Evolutionary conservation across 306 rosid species (phyloP), one percentile per base, ranked within the genome.

Genomic region (Begonia masoniana): DNA sequence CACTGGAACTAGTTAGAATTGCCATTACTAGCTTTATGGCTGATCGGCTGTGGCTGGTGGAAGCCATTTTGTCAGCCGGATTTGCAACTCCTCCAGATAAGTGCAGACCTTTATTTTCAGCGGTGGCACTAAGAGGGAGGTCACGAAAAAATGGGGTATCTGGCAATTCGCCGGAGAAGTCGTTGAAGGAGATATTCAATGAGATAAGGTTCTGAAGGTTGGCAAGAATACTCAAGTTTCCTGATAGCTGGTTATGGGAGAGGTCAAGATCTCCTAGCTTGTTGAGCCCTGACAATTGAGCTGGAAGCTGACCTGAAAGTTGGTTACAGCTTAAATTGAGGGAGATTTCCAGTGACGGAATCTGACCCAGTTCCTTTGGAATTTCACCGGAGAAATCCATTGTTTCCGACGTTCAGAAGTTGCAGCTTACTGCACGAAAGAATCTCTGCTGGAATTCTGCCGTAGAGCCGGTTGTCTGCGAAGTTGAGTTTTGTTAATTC

Each of bases 221-320:
- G 19, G 70, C 87, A 45, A 89, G 81, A 41, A 61, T 66, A 2
- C 66, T 76, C 0, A 89, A 82, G 66, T 71, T 76, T 12, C 97
- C 97, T n/a, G 70, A 24, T 47, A 89, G 85, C 10, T 54, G 50
- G 64, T 89, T 89, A 76, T 89, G 76, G 1, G 95, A 89, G 42
- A 89, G 63, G 62, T 89, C 97, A 13, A 89, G 54, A 11, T 78
- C 69, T 21, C 91, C 95, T 51, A 89, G 97, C 68, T 76, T 82
- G 48, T 68, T 74, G 54, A 89, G 58, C 3, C 50, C 56, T 0
- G 91, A 59, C 51, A 85, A 78, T 55, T 84, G 85, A 24, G 31
- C 67, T 9, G 95, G 97, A 26, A 89, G 66, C 13, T 65, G 59
- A 42, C 95, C 95, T 52, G 73, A 11, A 53, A 89, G 77, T 13